Conservation (phyloP, 1,284 basidiomycete genomes). For the Phlebopus sp. region DNA sequence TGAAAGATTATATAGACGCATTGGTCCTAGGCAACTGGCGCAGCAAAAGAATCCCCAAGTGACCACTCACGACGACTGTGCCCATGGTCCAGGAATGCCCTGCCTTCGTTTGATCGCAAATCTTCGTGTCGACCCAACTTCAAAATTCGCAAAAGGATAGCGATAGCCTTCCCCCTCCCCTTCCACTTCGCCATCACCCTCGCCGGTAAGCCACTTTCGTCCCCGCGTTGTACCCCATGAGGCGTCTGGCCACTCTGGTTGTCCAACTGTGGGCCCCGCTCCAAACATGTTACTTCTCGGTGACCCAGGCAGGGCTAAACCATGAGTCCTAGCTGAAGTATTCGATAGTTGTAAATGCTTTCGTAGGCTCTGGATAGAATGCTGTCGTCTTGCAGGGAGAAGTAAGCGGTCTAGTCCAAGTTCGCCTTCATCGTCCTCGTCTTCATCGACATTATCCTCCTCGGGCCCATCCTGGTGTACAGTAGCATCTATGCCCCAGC, state of each 20-base stretch:
- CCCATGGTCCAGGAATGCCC: constrained; percentile 25
- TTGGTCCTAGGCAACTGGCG: no score
- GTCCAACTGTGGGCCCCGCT: constrained; percentile 2
- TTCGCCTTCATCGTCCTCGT: constrained; percentile 58
- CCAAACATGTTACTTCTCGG: constrained; percentile 21
- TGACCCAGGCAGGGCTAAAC: constrained; percentile 9
- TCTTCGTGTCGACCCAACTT: constrained; percentile 10
- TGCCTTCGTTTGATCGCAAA: constrained; percentile 20
- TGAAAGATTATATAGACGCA: no score
- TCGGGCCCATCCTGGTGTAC: constrained; percentile 22
- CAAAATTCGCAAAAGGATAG: constrained; percentile 12
- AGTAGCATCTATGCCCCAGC: constrained; percentile 22
- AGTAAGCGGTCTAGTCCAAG: constrained; percentile 64
- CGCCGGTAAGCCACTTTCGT: constrained; percentile 19
- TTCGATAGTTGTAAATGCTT: constrained; percentile 46
- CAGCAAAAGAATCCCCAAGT: background rate
- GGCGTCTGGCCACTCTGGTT: constrained; percentile 17
- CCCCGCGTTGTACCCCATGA: constrained; percentile 25
- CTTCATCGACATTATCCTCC: constrained; percentile 35
- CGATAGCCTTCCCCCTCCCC: constrained; percentile 16
- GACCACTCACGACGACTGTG: constrained; percentile 22
- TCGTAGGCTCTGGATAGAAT: constrained; percentile 64
- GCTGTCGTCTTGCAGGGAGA: constrained; percentile 67
- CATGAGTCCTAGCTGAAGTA: constrained; percentile 6
- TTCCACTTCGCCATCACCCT: constrained; percentile 27